Base-by-base conservation (phyloP, 148 eudicot genomes). In the Rhododendron henanense region DNA sequence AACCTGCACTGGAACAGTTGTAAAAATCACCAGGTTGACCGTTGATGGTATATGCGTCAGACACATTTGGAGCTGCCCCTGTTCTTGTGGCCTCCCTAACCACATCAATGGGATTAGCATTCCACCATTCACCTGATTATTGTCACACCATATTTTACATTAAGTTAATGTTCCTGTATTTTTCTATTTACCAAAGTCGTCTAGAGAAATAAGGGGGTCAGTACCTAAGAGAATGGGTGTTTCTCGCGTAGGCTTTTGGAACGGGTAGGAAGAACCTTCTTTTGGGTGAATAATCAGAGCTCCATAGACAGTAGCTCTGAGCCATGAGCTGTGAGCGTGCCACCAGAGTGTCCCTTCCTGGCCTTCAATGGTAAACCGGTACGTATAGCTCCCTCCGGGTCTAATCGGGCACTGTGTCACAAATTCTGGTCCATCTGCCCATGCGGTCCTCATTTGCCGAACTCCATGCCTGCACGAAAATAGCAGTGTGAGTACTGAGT, bases 341-440 rank as follows among this genome's bases (percentile, higher is more conserved):
- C 99, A 97, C 99, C 99, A 96, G 2, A 96, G 89, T 28, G 99
- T 96, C 23, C 99, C 99, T 91, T 93, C 98, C 86, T 97, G 98
- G 78, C 98, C 98, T 85, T 90, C 75, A 39, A 95, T 94, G 16
- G 89, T 93, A 53, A 93, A 97, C 39, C 94, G 87, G 71, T 97
- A 97, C 2, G 98, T 97, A 90, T 97, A 97, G 79, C 95, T 95
- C 59, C 89, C 93, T 79, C 98, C 98, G 0, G 98, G 99, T 51
- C 94, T 90, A 41, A 97, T 97, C 0, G 99, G 99, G 88, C 99
- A 97, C n/a, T 97, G 99, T 6, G 99, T 97, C 50, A 97, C 89
- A 16, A 92, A 97, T 74, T 95, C 99, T 1, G 99, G 99, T 21
- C 99, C 99, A n/a, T 97, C 99, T 3, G 99, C 98, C 99, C 99